Conservation (phyloP, 345 rosid species). For the Pistacia vera region DNA sequence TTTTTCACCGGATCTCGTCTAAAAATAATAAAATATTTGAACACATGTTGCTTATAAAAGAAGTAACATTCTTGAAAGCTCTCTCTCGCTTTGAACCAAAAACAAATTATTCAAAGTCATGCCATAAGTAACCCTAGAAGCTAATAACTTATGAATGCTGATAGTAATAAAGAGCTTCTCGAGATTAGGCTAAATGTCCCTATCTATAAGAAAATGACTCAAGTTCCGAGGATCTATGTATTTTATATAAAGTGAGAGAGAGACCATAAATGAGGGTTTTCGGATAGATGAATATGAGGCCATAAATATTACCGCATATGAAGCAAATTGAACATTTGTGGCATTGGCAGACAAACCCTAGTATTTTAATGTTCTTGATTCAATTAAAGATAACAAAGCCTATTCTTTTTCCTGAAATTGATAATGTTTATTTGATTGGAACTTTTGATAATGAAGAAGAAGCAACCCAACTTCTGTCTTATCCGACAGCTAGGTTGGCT, state of each 20-base stretch:
- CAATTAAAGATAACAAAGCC: background rate
- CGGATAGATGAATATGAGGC: no score
- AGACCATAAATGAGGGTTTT: conserved; percentile 13
- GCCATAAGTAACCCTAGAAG: no score
- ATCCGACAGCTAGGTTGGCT: conserved; percentile 9
- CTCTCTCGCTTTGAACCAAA: background rate
- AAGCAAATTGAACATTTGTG: conserved; percentile 40
- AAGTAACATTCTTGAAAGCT: no score
- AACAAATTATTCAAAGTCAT: background rate
- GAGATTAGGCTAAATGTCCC: no score
- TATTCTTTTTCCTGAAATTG: background rate
- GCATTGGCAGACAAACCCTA: background rate
- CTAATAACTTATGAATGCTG: no score
- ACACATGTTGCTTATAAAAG: background rate
- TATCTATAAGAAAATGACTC: background rate
- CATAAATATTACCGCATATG: conserved; percentile 10
- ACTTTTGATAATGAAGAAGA: background rate
- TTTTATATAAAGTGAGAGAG: background rate
- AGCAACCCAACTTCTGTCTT: background rate
- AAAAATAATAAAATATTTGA: no score
- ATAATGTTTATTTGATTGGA: background rate
- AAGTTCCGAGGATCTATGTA: background rate
- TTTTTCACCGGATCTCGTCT: no score
- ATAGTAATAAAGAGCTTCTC: no score
- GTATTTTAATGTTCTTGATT: no score